Evolutionary conservation across 306 rosid species (phyloP), one percentile per base, ranked within the genome.

Genomic region (Vicia faba): DNA sequence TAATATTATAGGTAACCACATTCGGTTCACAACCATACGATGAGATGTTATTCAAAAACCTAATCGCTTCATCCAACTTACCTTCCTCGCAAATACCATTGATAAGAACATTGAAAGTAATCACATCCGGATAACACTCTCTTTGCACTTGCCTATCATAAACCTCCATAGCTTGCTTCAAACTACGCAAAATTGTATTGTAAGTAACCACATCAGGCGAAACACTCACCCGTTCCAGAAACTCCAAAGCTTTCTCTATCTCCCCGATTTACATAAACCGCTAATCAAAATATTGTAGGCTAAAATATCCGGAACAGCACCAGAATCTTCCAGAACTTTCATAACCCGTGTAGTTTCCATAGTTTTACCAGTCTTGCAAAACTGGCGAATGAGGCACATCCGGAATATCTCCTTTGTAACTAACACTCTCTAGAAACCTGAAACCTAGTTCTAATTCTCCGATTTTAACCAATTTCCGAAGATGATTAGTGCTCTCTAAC

Each of bases 51-150:
- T 75, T 76, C 77, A 90, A 82, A 61, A 95, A 85, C 64, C 79
- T 51, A 51, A 95, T 88, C 4, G 99, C 99, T 51, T 90, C 97
- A 60, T 84, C 91, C 83, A 95, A 75, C 70, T 92, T 68, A 43
- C 95, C 96, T 80, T 90, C 96, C 85, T 82, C 88, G 78, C 99
- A 95, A 74, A 95, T 86, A 74, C 92, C 96, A 60, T 90, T 85
- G 65, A 88, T 86, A 29, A 95, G 96, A 74, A 95, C 96, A 84
- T 85, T 90, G 51, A 69, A 95, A 0, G 97, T 90, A 70, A 95
- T 78, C 25, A 95, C 97, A 85, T 95, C 95, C 0, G 99, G 99
- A 81, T 90, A 95, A 63, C 97, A 88, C 57, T 51, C 95, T 72
- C 87, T 84, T 26, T 83, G 80, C 76, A 90, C 13, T 68, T 88